Evolutionary conservation across 257 asterid species (phyloP).

Genomic region (Rubia yunnanensis): DNA sequence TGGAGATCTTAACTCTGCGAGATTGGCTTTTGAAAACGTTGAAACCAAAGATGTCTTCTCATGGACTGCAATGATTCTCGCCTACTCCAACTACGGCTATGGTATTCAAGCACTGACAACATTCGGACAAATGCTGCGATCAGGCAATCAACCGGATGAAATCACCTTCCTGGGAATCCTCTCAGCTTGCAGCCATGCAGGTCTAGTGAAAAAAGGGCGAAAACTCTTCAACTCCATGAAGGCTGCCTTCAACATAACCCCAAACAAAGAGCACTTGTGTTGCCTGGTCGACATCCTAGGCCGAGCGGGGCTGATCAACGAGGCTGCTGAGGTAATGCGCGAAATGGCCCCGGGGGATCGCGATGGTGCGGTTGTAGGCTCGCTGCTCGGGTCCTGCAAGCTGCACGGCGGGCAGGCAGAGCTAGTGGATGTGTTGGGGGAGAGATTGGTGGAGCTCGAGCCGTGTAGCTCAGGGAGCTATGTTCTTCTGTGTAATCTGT

Average conservation of each 20-base stretch:
- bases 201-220: slow-evolving; percentile 46
- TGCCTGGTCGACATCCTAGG: slow-evolving; percentile 59
- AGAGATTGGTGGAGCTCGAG: slow-evolving; percentile 23
- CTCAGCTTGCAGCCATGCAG: slow-evolving; percentile 71
- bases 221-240: slow-evolving; percentile 38
- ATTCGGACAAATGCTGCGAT: slow-evolving; percentile 37
- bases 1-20: slow-evolving; percentile 53
- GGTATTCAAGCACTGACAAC: slow-evolving; percentile 34
- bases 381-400: slow-evolving; percentile 61
- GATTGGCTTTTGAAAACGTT: slow-evolving; percentile 32
- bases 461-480: slow-evolving; percentile 41
- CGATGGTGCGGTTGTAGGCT: slow-evolving; percentile 41
- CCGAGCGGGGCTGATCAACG: slow-evolving; percentile 47
- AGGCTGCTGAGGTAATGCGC: slow-evolving; percentile 40
- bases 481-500: slow-evolving; percentile 49
- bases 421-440: slow-evolving; percentile 31
- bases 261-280: slow-evolving; percentile 53
- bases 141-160: slow-evolving; percentile 54
- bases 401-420: slow-evolving; percentile 45
- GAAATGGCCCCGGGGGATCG: slow-evolving; percentile 29
- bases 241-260: slow-evolving; percentile 33
- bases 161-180: slow-evolving; percentile 53
- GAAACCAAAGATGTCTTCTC: slow-evolving; percentile 43
- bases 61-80: slow-evolving; percentile 61
- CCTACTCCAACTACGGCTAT: slow-evolving; percentile 44